These are phyloP conservation scores for Alternaria novae-zelandiae DNA, from an alignment of 2,329 filamentous ascomycete species.

Conservation along the genomic window DNA sequence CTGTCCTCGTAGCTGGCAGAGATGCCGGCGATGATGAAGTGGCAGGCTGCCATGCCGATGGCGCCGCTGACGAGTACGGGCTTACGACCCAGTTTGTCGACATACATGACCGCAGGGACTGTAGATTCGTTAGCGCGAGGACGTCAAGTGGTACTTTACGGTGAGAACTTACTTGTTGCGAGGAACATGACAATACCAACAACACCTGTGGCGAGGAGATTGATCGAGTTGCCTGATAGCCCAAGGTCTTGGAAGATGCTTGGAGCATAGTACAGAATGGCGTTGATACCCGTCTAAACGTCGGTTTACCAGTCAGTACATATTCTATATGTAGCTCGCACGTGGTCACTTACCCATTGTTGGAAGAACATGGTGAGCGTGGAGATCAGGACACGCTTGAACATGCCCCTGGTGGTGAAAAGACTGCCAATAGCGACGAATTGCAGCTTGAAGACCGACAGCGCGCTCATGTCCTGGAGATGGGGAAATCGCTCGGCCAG, in stretches of 20 bases:
- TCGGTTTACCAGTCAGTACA: background rate
- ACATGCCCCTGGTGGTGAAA: slow-evolving; percentile 70
- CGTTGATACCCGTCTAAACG: slow-evolving; percentile 52
- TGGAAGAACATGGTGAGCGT: slow-evolving; percentile 51
- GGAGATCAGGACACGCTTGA: slow-evolving; percentile 68
- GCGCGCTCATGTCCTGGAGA: slow-evolving; percentile 62
- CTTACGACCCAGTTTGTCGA: slow-evolving; percentile 71
- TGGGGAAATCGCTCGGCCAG: slow-evolving; percentile 72
- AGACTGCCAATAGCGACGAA: slow-evolving; percentile 70
- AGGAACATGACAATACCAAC: slow-evolving; percentile 75
- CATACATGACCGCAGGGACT: slow-evolving; percentile 68
- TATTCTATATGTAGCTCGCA: accelerated
- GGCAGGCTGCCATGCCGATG: slow-evolving; percentile 72
- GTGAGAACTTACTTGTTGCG: slow-evolving; percentile 39
- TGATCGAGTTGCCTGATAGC: slow-evolving; percentile 54
- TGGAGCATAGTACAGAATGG: slow-evolving; percentile 57
- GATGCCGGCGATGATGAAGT: slow-evolving; percentile 74
- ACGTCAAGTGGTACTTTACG: accelerated
- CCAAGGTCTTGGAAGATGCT: slow-evolving; percentile 58
- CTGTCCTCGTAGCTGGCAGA: slow-evolving; percentile 67
- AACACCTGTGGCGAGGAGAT: slow-evolving; percentile 72
- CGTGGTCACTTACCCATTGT: slow-evolving; percentile 41
- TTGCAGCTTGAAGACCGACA: slow-evolving; percentile 63
- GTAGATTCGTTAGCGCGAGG: background rate
- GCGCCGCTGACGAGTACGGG: slow-evolving; percentile 68